These are phyloP conservation scores for Sclerotinia subarctica DNA, from an alignment of 2,329 filamentous ascomycete genomes.

Conservation along the genomic window DNA sequence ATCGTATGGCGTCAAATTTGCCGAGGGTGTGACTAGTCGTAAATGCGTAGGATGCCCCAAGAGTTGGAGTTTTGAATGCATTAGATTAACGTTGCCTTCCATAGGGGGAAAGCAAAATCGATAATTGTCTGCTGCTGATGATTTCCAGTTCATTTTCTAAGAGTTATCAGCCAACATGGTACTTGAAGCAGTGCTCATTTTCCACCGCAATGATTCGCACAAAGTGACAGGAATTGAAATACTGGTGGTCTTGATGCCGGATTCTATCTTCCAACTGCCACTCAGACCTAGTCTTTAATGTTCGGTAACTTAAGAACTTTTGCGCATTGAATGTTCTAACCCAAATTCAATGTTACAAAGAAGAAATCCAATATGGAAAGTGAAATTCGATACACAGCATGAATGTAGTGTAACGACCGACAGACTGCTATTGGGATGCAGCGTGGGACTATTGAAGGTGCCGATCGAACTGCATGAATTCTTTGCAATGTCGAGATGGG, in stretches of 20 bases:
- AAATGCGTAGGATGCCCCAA: conserved; percentile 74
- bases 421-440: not conserved
- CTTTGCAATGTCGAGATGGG: not conserved
- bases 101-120: conserved; percentile 77
- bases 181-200: not conserved
- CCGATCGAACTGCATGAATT: not conserved
- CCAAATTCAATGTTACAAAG: not conserved
- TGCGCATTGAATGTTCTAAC: not conserved
- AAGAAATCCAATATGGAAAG: too few relatives aligned
- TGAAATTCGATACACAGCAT: too few relatives aligned
- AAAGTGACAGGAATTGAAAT: not conserved
- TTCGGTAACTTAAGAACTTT: not conserved
- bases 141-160: conserved; percentile 50
- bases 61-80: conserved; percentile 94
- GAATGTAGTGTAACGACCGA: not conserved
- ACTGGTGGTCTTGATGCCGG: not conserved
- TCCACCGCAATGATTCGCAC: not conserved
- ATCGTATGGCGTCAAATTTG: conserved; percentile 80
- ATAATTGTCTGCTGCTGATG: conserved; percentile 53
- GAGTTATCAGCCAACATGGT: not conserved
- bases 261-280: not conserved
- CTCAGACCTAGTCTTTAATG: not conserved
- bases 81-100: conserved; percentile 65
- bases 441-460: not conserved
- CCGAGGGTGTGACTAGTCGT: conserved; percentile 79